A percentile compares a stretch with the other conserved stretches of the same genome.
phyloP scores from a whole-genome alignment of 345 rosid species.

The Pelargonium nanum region DNA sequence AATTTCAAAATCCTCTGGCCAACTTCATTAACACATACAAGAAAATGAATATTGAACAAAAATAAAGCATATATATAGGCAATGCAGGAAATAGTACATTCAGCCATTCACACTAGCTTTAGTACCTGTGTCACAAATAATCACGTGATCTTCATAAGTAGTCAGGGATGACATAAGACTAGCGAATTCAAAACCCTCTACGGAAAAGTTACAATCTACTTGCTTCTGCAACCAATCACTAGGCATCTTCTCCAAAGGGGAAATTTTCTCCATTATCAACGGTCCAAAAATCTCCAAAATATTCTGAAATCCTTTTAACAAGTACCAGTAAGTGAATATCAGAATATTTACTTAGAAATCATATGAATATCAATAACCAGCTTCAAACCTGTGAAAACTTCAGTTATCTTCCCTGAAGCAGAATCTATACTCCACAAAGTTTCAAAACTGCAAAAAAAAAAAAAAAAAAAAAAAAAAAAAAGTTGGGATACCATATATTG shows the following conservation, averaged over 20 bases:
- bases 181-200: conserved; percentile 26
- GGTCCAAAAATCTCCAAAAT: conserved; percentile 43
- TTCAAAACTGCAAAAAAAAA: conserved; percentile 52
- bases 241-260: conserved; percentile 52
- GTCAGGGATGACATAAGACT: conserved; percentile 52
- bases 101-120: neutral
- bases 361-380: conserved; percentile 7
- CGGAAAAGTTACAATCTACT: conserved; percentile 23
- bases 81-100: neutral
- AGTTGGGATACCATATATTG: no score
- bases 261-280: conserved; percentile 47
- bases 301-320: conserved; percentile 35
- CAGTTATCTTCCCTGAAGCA: conserved; percentile 55
- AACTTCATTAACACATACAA: conserved; percentile 31
- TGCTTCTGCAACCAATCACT: conserved; percentile 41
- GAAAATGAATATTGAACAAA: conserved; percentile 14
- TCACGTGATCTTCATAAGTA: conserved; percentile 32
- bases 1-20: conserved; percentile 65
- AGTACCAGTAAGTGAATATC: neutral
- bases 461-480: no score
- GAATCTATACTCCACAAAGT: conserved; percentile 64
- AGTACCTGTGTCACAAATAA: conserved; percentile 63
- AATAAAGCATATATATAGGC: neutral
- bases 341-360: conserved; percentile 1
- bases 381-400: conserved; percentile 52